phyloP scores from a whole-genome alignment of 306 rosid genomes.

The Pyrus betulifolia region DNA sequence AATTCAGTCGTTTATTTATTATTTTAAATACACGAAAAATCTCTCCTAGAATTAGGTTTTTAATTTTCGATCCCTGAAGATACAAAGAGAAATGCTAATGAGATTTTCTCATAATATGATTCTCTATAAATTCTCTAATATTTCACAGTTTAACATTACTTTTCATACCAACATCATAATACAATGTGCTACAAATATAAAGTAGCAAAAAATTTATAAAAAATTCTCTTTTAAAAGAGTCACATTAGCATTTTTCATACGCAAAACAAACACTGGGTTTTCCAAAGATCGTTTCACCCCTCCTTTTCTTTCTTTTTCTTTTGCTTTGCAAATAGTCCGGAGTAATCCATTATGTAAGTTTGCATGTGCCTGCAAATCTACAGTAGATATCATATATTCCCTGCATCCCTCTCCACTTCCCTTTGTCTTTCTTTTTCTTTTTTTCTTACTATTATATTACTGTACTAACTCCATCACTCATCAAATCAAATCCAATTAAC shows the following conservation, averaged over 20 bases:
- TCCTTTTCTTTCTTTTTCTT: constrained; percentile 8
- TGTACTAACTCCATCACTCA: constrained; percentile 15
- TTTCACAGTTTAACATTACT: too few species aligned
- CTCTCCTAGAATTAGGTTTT: neutral
- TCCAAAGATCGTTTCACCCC: neutral
- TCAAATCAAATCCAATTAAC: constrained; percentile 33
- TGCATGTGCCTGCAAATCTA: constrained; percentile 85
- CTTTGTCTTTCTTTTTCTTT: constrained; percentile 32
- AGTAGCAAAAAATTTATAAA: too few species aligned
- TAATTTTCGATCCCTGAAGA: too few species aligned
- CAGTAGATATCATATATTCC: constrained; percentile 69
- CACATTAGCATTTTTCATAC: neutral
- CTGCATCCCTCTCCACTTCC: constrained; percentile 65
- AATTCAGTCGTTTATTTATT: too few species aligned
- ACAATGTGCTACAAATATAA: too few species aligned
- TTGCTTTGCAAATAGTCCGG: constrained; percentile 41
- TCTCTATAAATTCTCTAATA: too few species aligned
- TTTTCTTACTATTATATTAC: neutral
- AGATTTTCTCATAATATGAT: too few species aligned
- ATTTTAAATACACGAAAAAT: too few species aligned
- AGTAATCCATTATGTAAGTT: constrained; percentile 37
- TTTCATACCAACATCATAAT: too few species aligned
- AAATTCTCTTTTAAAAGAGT: accelerated
- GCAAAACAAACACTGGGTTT: neutral
- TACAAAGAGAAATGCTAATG: too few species aligned